Evolutionary conservation across 805 yeast species (phyloP).

Genomic region (Aciculoconidium aculeatum): DNA sequence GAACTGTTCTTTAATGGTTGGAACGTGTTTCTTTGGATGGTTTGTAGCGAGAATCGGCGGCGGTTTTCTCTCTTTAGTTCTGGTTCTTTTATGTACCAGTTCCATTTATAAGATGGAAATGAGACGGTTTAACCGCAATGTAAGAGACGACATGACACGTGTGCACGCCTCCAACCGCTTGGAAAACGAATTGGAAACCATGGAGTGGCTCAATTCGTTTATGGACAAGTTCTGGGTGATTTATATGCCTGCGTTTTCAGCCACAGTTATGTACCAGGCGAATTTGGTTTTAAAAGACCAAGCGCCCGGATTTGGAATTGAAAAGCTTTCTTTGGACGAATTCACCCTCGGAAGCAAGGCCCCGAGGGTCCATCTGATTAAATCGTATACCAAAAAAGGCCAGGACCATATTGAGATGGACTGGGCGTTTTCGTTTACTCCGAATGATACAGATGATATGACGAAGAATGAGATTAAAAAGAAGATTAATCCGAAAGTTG

Average conservation of each 20-base stretch:
- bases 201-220: conserved; percentile 77
- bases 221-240: conserved; percentile 81
- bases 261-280: conserved; percentile 65
- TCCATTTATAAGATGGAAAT: conserved; percentile 69
- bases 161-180: conserved; percentile 56
- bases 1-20: conserved; percentile 58
- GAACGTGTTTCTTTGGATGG: conserved; percentile 74
- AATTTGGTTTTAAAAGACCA: conserved; percentile 61
- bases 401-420: conserved; percentile 71
- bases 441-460: conserved; percentile 80
- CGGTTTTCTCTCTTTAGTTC: conserved; percentile 56
- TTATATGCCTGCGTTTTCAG: conserved; percentile 80
- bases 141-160: conserved; percentile 73
- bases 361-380: conserved; percentile 66
- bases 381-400: conserved; percentile 67
- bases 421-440: conserved; percentile 77
- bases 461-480: conserved; percentile 66
- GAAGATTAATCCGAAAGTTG: conserved; percentile 75
- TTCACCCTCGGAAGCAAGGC: conserved; percentile 79
- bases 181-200: conserved; percentile 61
- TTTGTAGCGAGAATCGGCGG: conserved; percentile 54
- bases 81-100: conserved; percentile 55
- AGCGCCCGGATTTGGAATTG: conserved; percentile 82
- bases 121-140: conserved; percentile 67
- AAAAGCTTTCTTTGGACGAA: conserved; percentile 64